Conservation (phyloP, 2,329 filamentous ascomycete genomes). For the Cladosporium sp. region DNA sequence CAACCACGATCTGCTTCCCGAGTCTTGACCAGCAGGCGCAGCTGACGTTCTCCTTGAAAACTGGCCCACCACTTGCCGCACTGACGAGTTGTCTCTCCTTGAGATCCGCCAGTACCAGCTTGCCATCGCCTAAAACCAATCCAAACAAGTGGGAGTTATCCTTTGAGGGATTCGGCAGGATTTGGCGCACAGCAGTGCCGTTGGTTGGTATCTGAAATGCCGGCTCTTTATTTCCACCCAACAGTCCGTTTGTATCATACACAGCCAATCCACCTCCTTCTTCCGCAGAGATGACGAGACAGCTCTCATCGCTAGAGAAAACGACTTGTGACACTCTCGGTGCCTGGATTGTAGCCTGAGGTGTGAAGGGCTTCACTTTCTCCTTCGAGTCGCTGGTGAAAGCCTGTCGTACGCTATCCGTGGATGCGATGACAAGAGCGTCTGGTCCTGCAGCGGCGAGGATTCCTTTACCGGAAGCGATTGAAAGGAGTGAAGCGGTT, state of each 20-base stretch:
- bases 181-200: conserved; percentile 64
- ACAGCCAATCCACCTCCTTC: conserved; percentile 76
- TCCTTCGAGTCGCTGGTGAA: conserved; percentile 47
- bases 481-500: conserved; percentile 76
- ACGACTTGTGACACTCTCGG: conserved; percentile 80
- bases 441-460: conserved; percentile 86
- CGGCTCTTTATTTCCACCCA: conserved; percentile 62
- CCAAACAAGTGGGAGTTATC: conserved; percentile 65
- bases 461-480: conserved; percentile 75
- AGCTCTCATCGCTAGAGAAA: conserved; percentile 86
- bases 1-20: conserved; percentile 89
- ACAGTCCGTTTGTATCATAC: conserved; percentile 69
- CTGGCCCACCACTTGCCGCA: conserved; percentile 55
- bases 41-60: conserved; percentile 71
- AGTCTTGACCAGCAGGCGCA: conserved; percentile 88
- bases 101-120: conserved; percentile 79
- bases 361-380: conserved; percentile 51
- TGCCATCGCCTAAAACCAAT: conserved; percentile 73
- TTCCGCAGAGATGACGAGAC: conserved; percentile 78
- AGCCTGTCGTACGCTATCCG: conserved; percentile 71
- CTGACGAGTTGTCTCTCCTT: conserved; percentile 58
- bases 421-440: conserved; percentile 69
- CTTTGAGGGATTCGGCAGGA: conserved; percentile 73
- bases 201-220: conserved; percentile 75
- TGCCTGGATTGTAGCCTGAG: conserved; percentile 69